Evolutionary conservation across 2,329 filamentous ascomycete species (phyloP).

Genomic region (Hypomyces perniciosus): DNA sequence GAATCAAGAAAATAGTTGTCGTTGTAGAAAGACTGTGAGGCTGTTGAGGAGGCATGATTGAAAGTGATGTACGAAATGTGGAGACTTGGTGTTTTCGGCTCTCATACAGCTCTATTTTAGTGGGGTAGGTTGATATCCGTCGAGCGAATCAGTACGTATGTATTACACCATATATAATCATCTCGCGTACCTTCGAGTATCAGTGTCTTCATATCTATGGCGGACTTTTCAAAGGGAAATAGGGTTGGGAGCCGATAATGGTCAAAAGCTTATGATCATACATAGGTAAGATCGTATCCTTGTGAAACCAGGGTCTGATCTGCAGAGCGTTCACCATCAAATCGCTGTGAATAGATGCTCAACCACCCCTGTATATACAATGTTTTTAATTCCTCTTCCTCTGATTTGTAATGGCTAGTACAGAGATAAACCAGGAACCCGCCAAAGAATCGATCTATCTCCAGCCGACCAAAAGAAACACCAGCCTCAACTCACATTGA

Average conservation of each 20-base stretch:
- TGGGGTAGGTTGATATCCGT: constrained; percentile 3
- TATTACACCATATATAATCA: too few relatives aligned
- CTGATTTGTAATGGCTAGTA: constrained; percentile 7
- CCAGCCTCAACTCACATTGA: constrained; percentile 4
- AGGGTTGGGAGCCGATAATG: too few relatives aligned
- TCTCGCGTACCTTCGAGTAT: too few relatives aligned
- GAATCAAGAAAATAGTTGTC: constrained; percentile 40
- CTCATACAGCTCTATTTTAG: constrained; percentile 1
- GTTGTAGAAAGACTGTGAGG: constrained; percentile 29
- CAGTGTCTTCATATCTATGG: too few relatives aligned
- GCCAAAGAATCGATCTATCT: constrained; percentile 2
- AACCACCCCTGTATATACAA: constrained; percentile 8
- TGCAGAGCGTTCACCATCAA: background rate
- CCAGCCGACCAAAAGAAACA: background rate
- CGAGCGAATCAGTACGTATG: too few relatives aligned
- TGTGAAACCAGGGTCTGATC: too few relatives aligned
- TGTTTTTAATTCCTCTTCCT: constrained; percentile 3
- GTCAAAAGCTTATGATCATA: too few relatives aligned
- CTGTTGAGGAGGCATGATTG: constrained; percentile 33
- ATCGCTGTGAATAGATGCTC: background rate
- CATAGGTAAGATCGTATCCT: too few relatives aligned
- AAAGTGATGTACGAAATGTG: constrained; percentile 21
- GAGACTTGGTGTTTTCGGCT: constrained; percentile 20
- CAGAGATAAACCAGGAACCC: background rate
- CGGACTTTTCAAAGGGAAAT: too few relatives aligned